Evolutionary conservation across 2,329 filamentous ascomycete species (phyloP), one percentile per base, ranked within the genome.

Genomic region (Tolypocladium album): DNA sequence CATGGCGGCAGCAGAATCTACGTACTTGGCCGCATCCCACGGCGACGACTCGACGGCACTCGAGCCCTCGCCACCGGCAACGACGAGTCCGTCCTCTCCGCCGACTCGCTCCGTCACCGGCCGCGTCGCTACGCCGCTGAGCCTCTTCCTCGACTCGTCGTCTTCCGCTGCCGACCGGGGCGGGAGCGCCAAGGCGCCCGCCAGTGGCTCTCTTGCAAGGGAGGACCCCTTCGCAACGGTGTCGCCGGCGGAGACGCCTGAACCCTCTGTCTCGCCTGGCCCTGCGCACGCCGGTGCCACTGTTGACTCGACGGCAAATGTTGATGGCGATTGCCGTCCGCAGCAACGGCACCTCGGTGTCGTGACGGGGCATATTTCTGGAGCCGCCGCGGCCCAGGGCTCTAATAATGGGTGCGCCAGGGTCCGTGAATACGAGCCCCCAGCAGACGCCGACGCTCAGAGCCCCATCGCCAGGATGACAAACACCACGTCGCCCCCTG

Each of bases 61-160:
- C 31, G 55, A 58, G 24, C 38, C 55, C 50, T 58, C 59, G 50
- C 60, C 61, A 40, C 57, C 60, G 38, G 57, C 57, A 13, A 59
- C 58, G 4, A 55, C 50, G 24, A 61, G 59, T 27, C 60, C 62
- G 39, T 56, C 59, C 15, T 57, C 61, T 39, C 59, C 58, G 31
- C 57, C 60, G 7, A 9, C 34, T 22, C 62, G 59, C 22, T 57
- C 63, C n/a, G 60, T 66, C 56, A 58, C 59, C 39, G 59, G 65
- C 24, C 63, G 65, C 45, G 64, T 61, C 50, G 64, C 61, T 56
- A 65, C 65, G 20, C 65, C 65, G 2, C 50, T 67, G 6, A 59
- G 61, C n/a, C 61, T 66, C n/a, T 61, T 65, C 24, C 24, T 62
- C 53, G 59, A 63, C 53, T 43, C 40, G 58, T 13, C 57, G 22